phyloP scores from a whole-genome alignment of 225 moss, liverwort and hornwort genomes.

The Rhytidiadelphus loreus region DNA sequence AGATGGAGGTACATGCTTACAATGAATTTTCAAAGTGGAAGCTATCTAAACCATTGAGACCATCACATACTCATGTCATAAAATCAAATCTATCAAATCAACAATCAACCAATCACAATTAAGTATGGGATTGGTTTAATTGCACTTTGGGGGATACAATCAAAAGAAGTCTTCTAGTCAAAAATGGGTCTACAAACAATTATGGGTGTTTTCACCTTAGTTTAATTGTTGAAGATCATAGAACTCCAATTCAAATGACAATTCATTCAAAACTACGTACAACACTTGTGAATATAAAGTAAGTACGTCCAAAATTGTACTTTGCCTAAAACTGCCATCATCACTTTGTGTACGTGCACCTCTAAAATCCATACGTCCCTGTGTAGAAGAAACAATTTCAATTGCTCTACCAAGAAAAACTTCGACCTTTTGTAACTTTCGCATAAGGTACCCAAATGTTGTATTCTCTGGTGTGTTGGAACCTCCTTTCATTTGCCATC shows the following conservation, averaged over 20 bases:
- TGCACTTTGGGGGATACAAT: not conserved
- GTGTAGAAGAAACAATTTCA: fast-evolving
- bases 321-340: not conserved
- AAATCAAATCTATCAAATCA: not conserved
- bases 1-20: too few species aligned
- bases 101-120: not conserved
- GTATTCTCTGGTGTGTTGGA: fast-evolving
- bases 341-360: too few species aligned
- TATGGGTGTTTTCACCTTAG: not conserved
- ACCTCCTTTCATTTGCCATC: not conserved
- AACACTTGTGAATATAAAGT: not conserved
- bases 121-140: not conserved
- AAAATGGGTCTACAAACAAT: fast-evolving
- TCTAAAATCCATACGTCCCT: not conserved
- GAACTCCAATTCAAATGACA: not conserved
- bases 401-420: not conserved
- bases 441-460: fast-evolving
- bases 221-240: not conserved
- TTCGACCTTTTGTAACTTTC: not conserved
- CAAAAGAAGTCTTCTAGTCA: not conserved
- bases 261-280: not conserved
- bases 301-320: not conserved
- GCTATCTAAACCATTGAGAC: not conserved
- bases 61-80: not conserved
- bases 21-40: not conserved